Evolutionary conservation across 257 asterid species (phyloP).

Genomic region (Schizonepeta tenuifolia): DNA sequence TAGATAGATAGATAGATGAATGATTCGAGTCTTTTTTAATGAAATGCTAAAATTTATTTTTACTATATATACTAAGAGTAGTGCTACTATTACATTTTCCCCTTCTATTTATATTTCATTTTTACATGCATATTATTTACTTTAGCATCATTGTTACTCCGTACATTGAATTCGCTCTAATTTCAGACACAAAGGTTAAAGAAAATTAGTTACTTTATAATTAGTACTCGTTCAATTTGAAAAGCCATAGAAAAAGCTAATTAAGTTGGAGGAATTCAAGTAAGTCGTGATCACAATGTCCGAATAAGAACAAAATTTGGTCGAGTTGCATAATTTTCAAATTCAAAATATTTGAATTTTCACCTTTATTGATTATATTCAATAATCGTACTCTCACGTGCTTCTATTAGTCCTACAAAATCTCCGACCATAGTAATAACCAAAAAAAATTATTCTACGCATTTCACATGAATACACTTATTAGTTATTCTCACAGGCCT

Average conservation of each 20-base stretch:
- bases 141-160: background rate
- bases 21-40: too few species aligned
- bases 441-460: conserved; percentile 15
- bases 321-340: background rate
- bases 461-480: conserved; percentile 15
- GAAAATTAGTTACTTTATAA: background rate
- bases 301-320: conserved; percentile 12
- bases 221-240: background rate
- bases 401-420: background rate
- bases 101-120: too few species aligned
- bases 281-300: conserved; percentile 13
- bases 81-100: too few species aligned
- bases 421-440: conserved; percentile 4
- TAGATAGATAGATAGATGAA: too few species aligned
- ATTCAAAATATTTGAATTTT: conserved; percentile 18
- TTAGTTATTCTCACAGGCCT: too few species aligned
- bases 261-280: background rate
- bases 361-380: background rate
- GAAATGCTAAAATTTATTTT: too few species aligned
- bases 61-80: too few species aligned
- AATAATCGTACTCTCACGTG: conserved; percentile 29
- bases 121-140: too few species aligned
- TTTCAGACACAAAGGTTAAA: background rate
- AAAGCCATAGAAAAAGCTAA: background rate
- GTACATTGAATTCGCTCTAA: background rate